Conservation (phyloP, 768 basidiomycete genomes). For the Rhizopogon rudus region DNA sequence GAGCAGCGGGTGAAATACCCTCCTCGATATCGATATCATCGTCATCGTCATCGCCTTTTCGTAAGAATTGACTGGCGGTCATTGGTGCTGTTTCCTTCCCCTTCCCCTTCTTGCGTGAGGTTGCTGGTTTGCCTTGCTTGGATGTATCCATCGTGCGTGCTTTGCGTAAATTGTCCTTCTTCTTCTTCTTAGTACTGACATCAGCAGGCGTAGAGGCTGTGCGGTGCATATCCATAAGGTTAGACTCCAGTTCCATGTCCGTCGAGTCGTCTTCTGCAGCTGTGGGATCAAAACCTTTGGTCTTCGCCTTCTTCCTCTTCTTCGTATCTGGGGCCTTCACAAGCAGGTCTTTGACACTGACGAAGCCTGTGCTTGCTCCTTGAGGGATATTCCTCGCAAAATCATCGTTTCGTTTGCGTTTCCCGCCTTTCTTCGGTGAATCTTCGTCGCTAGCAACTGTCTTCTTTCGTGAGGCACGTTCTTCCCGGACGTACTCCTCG, state of each 20-base stretch:
- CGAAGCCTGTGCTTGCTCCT: constrained; percentile 69
- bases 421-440: constrained; percentile 35
- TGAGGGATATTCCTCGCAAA: constrained; percentile 64
- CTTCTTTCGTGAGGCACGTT: constrained; percentile 34
- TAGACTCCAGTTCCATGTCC: constrained; percentile 63
- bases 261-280: constrained; percentile 62
- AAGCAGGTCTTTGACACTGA: constrained; percentile 60
- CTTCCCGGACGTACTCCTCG: constrained; percentile 59
- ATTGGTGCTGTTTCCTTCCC: constrained; percentile 18
- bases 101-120: constrained; percentile 18
- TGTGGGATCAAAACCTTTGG: constrained; percentile 41
- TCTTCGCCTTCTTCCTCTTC: constrained; percentile 37
- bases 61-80: constrained; percentile 38
- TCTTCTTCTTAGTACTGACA: constrained; percentile 23
- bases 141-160: constrained; percentile 36
- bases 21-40: constrained; percentile 53
- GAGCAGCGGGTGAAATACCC: constrained; percentile 23
- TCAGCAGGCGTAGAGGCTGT: constrained; percentile 37
- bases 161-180: constrained; percentile 38
- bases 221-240: constrained; percentile 43
- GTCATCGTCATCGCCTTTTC: constrained; percentile 45
- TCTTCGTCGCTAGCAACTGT: constrained; percentile 20
- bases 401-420: constrained; percentile 70
- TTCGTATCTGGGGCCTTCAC: constrained; percentile 41
- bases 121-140: constrained; percentile 14